A percentile compares a stretch with the other conserved stretches of the same genome.
These are phyloP conservation scores for Termitomyces sp. DNA, from an alignment of 768 basidiomycete genomes.

Conservation along the genomic window DNA sequence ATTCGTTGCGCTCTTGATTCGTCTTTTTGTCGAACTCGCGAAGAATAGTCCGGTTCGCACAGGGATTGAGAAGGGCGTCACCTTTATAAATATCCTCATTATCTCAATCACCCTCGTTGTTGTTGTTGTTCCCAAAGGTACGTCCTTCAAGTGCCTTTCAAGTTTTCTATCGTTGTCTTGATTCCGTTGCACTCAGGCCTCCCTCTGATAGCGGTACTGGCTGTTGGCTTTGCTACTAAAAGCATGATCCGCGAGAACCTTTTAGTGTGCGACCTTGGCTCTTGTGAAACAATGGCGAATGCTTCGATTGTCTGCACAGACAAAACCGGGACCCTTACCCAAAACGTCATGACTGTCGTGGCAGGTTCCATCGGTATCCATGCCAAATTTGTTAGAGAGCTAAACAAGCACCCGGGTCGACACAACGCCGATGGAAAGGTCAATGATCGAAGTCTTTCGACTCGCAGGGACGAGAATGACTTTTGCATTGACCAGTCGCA, in stretches of 20 bases:
- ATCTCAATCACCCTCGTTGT: constrained; percentile 83
- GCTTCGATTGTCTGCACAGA: constrained; percentile 95
- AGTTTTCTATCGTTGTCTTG: no score
- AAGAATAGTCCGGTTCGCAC: constrained; percentile 55
- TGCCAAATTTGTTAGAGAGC: constrained; percentile 85
- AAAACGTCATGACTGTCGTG: constrained; percentile 94
- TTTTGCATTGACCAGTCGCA: constrained; percentile 83
- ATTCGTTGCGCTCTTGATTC: constrained; percentile 84
- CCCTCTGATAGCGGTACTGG: constrained; percentile 93
- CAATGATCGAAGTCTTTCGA: no score
- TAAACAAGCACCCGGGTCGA: constrained; percentile 67
- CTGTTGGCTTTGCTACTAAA: constrained; percentile 94
- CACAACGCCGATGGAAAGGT: constrained; percentile 61
- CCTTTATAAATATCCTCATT: constrained; percentile 90
- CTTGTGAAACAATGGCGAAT: constrained; percentile 99
- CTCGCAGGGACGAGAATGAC: constrained; percentile 45
- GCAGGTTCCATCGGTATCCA: constrained; percentile 87
- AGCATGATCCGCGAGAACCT: constrained; percentile 96
- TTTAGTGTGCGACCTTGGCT: constrained; percentile 91
- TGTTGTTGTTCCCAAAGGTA: constrained; percentile 47
- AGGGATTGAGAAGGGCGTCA: constrained; percentile 79
- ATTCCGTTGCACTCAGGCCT: constrained; percentile 52
- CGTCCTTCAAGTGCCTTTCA: not conserved
- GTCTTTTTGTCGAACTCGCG: constrained; percentile 89
- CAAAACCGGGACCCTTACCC: constrained; percentile 95